Base-by-base conservation (phyloP, 176 grass and related monocot genomes). In the Dendrocalamus sinicus region DNA sequence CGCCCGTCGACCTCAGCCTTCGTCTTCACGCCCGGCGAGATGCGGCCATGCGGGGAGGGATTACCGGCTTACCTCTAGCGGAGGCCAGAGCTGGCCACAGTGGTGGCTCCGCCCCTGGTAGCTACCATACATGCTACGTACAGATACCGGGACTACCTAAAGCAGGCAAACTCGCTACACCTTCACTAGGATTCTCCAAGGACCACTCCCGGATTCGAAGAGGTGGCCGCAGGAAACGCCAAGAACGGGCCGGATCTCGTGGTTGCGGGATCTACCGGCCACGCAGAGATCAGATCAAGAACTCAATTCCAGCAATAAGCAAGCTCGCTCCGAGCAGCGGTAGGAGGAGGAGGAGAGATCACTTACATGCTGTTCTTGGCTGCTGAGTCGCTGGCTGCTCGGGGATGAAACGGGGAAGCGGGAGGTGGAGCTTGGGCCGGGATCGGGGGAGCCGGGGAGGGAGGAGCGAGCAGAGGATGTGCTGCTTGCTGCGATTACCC, bases 211-310 rank as follows among this genome's bases (percentile, higher is more conserved):
- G 5, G 41, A 54, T 41, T 69, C 20, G 20, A 51, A 40, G 12
- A 13, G 20, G 61, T 20, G 17, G 20, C 53, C 4, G 16, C 61
- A 81, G 30, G 9, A 24, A 5, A 7, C 47, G 47, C 30, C 64
- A 22, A 81, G 19, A 54, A 19, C 13, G 3, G 2, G 67, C 23
- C 52, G 67, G 51, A 72, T 45, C 80, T 44, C 44, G 50, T 10
- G 5, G 19, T n/a, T 37, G 13, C 50, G 22, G 50, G 80, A 82
- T 82, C 80, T 71, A 45, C 50, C 20, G n/a, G 28, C 79, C 24
- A 11, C 12, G 20, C 12, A 15, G 61, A 37, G 43, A 51, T 24
- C 61, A 51, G 60, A 45, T 23, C 50, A 57, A 57, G 32, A 19
- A 17, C 39, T 9, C 37, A 30, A 5, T 28, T 69, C 51, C 67